phyloP scores from a whole-genome alignment of 352 stramenopile species.

The Phytopythium delawarense region DNA sequence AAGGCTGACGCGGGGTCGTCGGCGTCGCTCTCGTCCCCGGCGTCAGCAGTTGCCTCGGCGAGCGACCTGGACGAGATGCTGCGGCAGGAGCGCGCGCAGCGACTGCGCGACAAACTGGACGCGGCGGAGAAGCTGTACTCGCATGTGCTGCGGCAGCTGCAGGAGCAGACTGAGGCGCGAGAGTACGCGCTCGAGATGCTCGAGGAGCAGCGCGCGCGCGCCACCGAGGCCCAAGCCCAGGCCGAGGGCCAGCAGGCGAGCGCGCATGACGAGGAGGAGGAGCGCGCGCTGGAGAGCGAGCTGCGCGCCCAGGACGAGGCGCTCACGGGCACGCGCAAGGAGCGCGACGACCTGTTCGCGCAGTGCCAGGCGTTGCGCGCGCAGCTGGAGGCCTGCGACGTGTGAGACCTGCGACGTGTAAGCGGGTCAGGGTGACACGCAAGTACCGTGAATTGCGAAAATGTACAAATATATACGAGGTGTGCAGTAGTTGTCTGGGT shows the following conservation, averaged over 20 bases:
- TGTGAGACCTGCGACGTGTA: not conserved
- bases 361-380: constrained; percentile 57
- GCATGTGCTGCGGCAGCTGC: constrained; percentile 60
- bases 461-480: not conserved
- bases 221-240: constrained; percentile 18
- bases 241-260: constrained; percentile 4
- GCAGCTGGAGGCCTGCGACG: constrained; percentile 21
- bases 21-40: not conserved
- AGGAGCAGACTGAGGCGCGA: constrained; percentile 58
- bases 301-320: constrained; percentile 19
- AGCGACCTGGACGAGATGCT: constrained; percentile 2
- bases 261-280: not conserved
- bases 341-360: constrained; percentile 57
- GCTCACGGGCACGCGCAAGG: constrained; percentile 31
- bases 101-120: constrained; percentile 60
- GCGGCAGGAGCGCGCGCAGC: constrained; percentile 12
- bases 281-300: constrained; percentile 18
- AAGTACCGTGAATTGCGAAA: not conserved
- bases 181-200: constrained; percentile 60
- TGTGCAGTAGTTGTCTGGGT: not conserved
- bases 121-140: constrained; percentile 68
- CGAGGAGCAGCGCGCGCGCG: constrained; percentile 40
- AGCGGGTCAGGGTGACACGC: not conserved
- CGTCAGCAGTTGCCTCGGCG: constrained; percentile 7
- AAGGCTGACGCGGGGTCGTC: constrained; percentile 3